Evolutionary conservation across 345 rosid genomes (phyloP), one percentile per base, ranked within the genome.

Genomic region (Arabidopsis suecica): DNA sequence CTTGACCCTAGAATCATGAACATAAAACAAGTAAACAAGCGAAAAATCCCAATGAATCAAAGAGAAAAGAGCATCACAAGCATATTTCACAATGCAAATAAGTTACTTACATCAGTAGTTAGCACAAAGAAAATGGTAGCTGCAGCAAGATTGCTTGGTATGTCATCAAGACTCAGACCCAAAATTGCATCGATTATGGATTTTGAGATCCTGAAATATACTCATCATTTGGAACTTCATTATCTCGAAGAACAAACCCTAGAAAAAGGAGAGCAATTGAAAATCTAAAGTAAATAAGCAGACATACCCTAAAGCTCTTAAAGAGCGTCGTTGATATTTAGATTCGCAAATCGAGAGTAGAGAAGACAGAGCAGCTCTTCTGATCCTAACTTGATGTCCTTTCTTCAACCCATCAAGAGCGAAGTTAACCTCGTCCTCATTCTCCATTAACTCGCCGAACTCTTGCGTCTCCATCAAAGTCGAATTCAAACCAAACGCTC

Each of bases 381-480:
- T 77, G 75, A 88, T 88, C 82, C 90, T 86, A 55, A 82, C 40
- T 4, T 88, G 96, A 65, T 85, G 91, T 2, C 88, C 96, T 37
- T 83, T 84, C 86, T 69, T 81, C 34, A 94, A 79, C 80, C 96
- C 96, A 73, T 94, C 97, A 45, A 94, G 85, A 25, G 96, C 92
- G 72, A 90, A 94, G 68, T 94, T 84, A 65, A 91, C 90, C 84
- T 94, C 98, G 47, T 90, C 98, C 6, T 87, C 91, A 65, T 89
- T 88, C 84, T 90, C 98, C 96, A 94, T 91, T 93, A 91, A 84
- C 80, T 90, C 96, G 18, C 98, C 97, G 5, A 82, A 89, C 81
- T 91, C 97, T 81, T 91, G 98, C 1, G 97, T 79, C 80, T 94
- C 95, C 88, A 87, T 86, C 76, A 91, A 73, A 59, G 96, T 88